Conservation (phyloP, 257 asterid species). For the Solanum dulcamara region DNA sequence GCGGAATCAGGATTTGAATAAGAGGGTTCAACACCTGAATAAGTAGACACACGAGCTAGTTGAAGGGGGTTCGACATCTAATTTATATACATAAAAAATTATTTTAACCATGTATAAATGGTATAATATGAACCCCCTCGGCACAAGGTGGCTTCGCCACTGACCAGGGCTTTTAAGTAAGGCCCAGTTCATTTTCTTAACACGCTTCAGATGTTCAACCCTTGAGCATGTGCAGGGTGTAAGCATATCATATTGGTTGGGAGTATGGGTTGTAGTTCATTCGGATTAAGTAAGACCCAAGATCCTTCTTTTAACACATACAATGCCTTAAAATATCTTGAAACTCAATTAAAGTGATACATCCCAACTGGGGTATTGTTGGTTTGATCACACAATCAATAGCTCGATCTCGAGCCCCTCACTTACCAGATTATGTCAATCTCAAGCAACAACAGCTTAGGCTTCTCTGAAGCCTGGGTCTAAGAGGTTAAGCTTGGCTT, state of each 20-base stretch:
- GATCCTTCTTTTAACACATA: background rate
- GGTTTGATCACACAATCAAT: background rate
- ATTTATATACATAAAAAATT: too few relatives aligned
- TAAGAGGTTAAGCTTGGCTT: background rate
- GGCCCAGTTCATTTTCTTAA: too few relatives aligned
- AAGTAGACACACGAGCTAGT: too few relatives aligned
- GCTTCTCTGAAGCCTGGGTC: background rate
- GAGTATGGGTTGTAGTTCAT: background rate
- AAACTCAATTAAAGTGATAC: background rate
- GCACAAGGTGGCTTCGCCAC: too few relatives aligned
- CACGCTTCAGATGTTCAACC: background rate
- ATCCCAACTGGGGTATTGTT: background rate
- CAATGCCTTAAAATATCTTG: background rate
- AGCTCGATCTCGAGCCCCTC: background rate
- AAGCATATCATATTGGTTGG: background rate
- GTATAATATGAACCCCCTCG: too few relatives aligned
- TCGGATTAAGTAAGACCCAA: background rate
- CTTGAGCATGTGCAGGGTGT: background rate
- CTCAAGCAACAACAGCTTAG: background rate
- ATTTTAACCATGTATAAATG: too few relatives aligned
- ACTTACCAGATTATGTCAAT: background rate
- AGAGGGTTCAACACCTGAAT: too few relatives aligned
- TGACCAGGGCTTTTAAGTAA: too few relatives aligned
- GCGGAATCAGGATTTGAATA: too few relatives aligned
- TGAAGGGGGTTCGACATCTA: too few relatives aligned